These are phyloP conservation scores for Solanum gandarillasii DNA, from an alignment of 257 asterid species.

Conservation along the genomic window DNA sequence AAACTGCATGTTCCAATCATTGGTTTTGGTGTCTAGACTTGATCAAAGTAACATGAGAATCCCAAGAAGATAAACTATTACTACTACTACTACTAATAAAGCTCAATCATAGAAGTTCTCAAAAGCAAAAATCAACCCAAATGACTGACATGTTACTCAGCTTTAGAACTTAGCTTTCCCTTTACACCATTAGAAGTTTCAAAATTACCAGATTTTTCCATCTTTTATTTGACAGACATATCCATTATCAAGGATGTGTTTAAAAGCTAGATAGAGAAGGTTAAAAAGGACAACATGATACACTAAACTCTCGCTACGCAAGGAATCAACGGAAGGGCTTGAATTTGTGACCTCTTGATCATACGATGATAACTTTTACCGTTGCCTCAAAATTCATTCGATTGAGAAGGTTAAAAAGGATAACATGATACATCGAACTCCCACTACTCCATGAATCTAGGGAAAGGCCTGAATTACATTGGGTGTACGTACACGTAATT, in stretches of 20 bases:
- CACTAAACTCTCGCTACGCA: not conserved
- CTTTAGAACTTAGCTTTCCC: not conserved
- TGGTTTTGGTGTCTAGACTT: slow-evolving; percentile 18
- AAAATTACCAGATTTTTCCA: not conserved
- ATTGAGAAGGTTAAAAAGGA: not conserved
- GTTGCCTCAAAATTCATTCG: not conserved
- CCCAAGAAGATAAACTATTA: slow-evolving; percentile 17
- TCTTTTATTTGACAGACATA: not conserved
- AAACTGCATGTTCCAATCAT: slow-evolving; percentile 21
- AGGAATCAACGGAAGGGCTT: not conserved
- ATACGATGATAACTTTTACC: not conserved
- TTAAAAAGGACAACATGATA: not conserved
- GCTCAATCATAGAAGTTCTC: slow-evolving; percentile 19
- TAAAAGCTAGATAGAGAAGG: not conserved
- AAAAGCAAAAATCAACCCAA: slow-evolving; percentile 17
- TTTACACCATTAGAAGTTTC: not conserved
- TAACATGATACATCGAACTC: not conserved
- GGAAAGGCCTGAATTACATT: not conserved
- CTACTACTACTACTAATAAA: not conserved
- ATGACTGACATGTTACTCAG: slow-evolving; percentile 2
- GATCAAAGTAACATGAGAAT: slow-evolving; percentile 30
- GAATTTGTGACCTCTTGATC: not conserved
- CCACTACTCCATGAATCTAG: too few relatives aligned
- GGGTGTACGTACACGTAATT: not conserved
- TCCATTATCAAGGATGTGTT: not conserved